These are phyloP conservation scores for Umbelopsis isabellina DNA, from an alignment of 192 early-diverging fungal species.

Conservation along the genomic window DNA sequence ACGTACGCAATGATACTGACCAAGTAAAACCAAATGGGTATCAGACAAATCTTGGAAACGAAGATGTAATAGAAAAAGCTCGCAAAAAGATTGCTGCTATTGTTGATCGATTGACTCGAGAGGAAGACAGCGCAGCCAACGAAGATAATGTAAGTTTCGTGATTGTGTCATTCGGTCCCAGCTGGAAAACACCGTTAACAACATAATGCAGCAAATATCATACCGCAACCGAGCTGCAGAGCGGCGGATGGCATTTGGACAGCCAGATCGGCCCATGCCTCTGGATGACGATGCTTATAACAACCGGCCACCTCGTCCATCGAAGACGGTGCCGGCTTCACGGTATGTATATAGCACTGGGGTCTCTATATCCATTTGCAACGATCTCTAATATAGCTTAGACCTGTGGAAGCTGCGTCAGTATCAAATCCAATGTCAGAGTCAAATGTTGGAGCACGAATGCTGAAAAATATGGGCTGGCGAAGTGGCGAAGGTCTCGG, in stretches of 20 bases:
- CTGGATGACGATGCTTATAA: slow-evolving; percentile 8
- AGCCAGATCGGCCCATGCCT: slow-evolving; percentile 51
- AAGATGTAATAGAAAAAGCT: slow-evolving; percentile 7
- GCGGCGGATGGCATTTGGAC: slow-evolving; percentile 59
- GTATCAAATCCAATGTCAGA: slow-evolving; percentile 43
- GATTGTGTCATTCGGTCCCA: neutral
- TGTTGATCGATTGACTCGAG: neutral
- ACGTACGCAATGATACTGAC: slow-evolving; percentile 6
- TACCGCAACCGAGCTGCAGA: slow-evolving; percentile 70
- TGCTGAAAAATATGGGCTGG: slow-evolving; percentile 92
- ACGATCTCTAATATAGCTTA: neutral
- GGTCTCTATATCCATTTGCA: too few species aligned
- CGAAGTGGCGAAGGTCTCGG: slow-evolving; percentile 87
- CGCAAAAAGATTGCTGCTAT: slow-evolving; percentile 1
- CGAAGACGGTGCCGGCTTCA: neutral
- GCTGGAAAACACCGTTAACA: neutral
- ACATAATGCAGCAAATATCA: neutral
- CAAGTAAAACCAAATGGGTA: slow-evolving; percentile 12
- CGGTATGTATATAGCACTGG: neutral
- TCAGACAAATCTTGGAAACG: slow-evolving; percentile 8
- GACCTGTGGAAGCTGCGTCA: slow-evolving; percentile 21
- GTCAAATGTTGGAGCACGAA: slow-evolving; percentile 64
- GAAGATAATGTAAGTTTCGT: neutral
- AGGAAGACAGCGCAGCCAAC: neutral
- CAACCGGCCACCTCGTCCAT: neutral